Evolutionary conservation across 2,329 filamentous ascomycete genomes (phyloP).

Genomic region (Apiospora kogelbergensis): DNA sequence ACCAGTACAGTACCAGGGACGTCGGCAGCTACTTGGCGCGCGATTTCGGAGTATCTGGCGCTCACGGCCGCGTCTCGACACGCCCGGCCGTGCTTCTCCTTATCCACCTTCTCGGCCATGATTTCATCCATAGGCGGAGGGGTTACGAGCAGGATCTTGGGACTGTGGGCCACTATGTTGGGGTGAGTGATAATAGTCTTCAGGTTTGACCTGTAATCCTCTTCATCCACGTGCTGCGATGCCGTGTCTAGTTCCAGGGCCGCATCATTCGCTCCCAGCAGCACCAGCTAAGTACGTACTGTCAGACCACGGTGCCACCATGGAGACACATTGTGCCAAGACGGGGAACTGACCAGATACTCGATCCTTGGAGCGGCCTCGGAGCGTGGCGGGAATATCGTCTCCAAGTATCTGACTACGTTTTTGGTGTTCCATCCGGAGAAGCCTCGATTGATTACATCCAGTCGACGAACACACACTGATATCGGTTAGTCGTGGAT

Average conservation of each 20-base stretch:
- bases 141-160: conserved; percentile 74
- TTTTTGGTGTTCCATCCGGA: conserved; percentile 83
- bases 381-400: conserved; percentile 68
- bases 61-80: conserved; percentile 48
- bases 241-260: conserved; percentile 62
- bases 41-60: conserved; percentile 57
- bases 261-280: conserved; percentile 91
- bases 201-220: conserved; percentile 73
- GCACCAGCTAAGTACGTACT: conserved; percentile 57
- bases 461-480: conserved; percentile 76
- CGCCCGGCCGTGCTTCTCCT: conserved; percentile 40
- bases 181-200: conserved; percentile 71
- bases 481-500: conserved; percentile 16
- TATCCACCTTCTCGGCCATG: conserved; percentile 51
- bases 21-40: conserved; percentile 67
- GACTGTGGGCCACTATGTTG: conserved; percentile 65
- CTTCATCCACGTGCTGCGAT: conserved; percentile 76
- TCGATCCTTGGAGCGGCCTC: conserved; percentile 58
- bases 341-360: conserved; percentile 56
- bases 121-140: conserved; percentile 84
- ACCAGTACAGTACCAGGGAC: conserved; percentile 68
- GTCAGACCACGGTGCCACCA: background rate
- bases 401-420: conserved; percentile 65
- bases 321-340: conserved; percentile 16
- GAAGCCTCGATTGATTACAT: conserved; percentile 86